phyloP scores from a whole-genome alignment of 352 stramenopile genomes.

The Phytopythium ostracodes region DNA sequence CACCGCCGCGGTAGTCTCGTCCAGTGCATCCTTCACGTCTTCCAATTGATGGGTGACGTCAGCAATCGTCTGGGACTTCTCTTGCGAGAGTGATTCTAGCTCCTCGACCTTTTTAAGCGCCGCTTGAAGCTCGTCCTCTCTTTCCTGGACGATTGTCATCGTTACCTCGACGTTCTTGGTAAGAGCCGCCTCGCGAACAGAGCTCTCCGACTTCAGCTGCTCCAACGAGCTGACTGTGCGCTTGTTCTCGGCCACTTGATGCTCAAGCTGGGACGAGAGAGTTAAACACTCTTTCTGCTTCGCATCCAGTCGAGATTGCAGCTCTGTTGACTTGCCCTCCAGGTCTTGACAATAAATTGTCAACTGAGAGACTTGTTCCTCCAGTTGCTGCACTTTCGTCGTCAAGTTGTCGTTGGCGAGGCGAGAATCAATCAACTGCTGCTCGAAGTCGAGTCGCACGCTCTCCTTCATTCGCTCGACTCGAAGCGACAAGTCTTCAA shows the following conservation, averaged over 20 bases:
- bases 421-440: constrained; percentile 24
- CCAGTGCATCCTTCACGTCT: not conserved
- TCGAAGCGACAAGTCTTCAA: constrained; percentile 20
- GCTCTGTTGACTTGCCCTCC: not conserved
- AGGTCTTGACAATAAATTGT: constrained; percentile 1
- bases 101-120: not conserved
- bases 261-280: not conserved
- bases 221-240: not conserved
- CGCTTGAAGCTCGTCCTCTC: not conserved
- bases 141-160: not conserved
- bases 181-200: not conserved
- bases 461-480: constrained; percentile 20
- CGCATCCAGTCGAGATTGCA: not conserved
- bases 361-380: constrained; percentile 1
- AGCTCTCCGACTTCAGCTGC: constrained; percentile 1
- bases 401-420: constrained; percentile 17
- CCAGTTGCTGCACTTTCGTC: not conserved
- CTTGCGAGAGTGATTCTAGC: not conserved
- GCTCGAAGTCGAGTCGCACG: constrained; percentile 28
- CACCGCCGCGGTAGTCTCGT: not conserved
- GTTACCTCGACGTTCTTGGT: not conserved
- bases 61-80: not conserved
- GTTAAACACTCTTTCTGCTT: not conserved
- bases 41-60: not conserved
- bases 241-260: constrained; percentile 5